Percentiles rank a stretch among this genome's conserved stretches.
phyloP scores from a whole-genome alignment of 2,329 filamentous ascomycete genomes.

The Colletotrichum trifolii region DNA sequence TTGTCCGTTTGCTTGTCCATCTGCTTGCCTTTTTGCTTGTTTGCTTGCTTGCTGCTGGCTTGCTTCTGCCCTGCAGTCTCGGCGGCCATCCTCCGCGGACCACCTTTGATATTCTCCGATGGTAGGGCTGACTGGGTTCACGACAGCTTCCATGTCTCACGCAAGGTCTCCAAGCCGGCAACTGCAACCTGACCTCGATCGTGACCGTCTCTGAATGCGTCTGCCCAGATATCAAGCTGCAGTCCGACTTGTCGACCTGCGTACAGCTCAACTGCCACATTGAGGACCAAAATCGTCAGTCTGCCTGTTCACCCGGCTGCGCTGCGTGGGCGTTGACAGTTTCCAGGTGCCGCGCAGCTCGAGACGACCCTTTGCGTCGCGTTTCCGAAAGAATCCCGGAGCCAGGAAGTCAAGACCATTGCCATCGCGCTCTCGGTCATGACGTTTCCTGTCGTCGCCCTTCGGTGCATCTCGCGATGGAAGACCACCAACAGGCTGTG shows the following conservation, averaged over 20 bases:
- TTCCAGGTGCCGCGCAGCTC: slow-evolving; percentile 14
- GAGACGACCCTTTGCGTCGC: slow-evolving; percentile 34
- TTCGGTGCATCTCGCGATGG: slow-evolving; percentile 38
- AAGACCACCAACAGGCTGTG: slow-evolving; percentile 33
- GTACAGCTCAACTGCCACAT: slow-evolving; percentile 37
- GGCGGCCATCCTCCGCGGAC: background rate
- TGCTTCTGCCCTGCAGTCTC: background rate
- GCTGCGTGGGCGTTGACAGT: background rate
- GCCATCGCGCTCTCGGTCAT: slow-evolving; percentile 39
- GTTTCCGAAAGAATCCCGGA: slow-evolving; percentile 38
- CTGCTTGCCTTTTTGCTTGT: background rate
- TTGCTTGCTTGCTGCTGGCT: background rate
- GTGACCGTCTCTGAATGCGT: slow-evolving; percentile 34
- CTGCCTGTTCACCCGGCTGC: background rate
- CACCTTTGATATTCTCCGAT: slow-evolving; percentile 7
- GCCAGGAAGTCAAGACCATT: slow-evolving; percentile 40
- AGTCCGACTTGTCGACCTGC: slow-evolving; percentile 35
- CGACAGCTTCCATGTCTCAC: slow-evolving; percentile 33
- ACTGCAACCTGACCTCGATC: slow-evolving; percentile 35
- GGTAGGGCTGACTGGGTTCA: slow-evolving; percentile 22
- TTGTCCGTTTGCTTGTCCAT: background rate
- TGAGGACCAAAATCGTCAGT: slow-evolving; percentile 36
- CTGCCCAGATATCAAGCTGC: slow-evolving; percentile 34
- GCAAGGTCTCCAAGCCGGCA: slow-evolving; percentile 13
- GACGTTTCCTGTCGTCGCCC: slow-evolving; percentile 33